Percentiles rank a stretch among this genome's conserved stretches.
Conservation (phyloP, 1,284 basidiomycete genomes). For the Cystobasidium sp. region DNA sequence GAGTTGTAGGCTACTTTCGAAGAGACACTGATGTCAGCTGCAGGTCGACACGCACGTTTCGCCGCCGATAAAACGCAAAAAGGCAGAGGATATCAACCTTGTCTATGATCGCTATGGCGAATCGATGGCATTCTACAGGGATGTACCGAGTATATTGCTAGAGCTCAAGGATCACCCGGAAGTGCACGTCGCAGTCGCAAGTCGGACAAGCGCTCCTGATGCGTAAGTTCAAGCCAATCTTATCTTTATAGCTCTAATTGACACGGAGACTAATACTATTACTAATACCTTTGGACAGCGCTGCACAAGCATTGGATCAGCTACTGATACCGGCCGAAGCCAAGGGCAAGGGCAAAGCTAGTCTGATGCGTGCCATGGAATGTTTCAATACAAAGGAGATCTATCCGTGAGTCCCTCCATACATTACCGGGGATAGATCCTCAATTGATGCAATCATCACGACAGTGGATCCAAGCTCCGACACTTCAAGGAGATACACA, state of each 20-base stretch:
- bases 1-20: neutral
- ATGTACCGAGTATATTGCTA: slow-evolving; percentile 76
- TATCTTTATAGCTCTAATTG: no score
- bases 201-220: slow-evolving; percentile 70
- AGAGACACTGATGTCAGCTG: neutral
- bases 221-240: slow-evolving; percentile 73
- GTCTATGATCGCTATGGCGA: slow-evolving; percentile 65
- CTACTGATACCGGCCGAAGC: slow-evolving; percentile 65
- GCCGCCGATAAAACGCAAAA: slow-evolving; percentile 67
- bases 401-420: slow-evolving; percentile 67
- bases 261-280: neutral
- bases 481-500: slow-evolving; percentile 77
- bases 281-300: slow-evolving; percentile 60
- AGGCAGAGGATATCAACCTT: slow-evolving; percentile 65
- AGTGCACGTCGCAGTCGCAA: slow-evolving; percentile 73
- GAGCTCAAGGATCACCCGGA: slow-evolving; percentile 61
- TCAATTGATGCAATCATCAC: neutral
- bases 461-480: slow-evolving; percentile 72
- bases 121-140: slow-evolving; percentile 61
- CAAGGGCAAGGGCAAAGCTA: slow-evolving; percentile 51
- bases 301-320: slow-evolving; percentile 72
- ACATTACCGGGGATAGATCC: neutral
- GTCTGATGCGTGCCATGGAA: slow-evolving; percentile 64
- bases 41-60: slow-evolving; percentile 54
- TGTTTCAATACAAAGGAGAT: slow-evolving; percentile 83